Evolutionary conservation across 768 basidiomycete species (phyloP).

Genomic region (Melanogaster broomeanus): DNA sequence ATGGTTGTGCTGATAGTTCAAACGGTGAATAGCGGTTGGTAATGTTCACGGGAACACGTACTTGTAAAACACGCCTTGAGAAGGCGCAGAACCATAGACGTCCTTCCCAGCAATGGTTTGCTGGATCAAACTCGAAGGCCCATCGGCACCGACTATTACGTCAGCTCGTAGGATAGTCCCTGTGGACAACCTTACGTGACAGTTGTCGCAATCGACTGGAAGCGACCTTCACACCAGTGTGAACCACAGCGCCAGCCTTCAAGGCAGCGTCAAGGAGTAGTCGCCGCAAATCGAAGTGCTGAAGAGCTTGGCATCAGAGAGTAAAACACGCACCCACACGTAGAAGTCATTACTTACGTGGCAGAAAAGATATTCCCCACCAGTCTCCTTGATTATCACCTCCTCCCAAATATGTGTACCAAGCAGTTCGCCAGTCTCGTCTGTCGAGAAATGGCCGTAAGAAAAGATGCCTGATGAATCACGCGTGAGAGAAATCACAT

Average conservation of each 20-base stretch:
- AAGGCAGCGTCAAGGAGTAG: slow-evolving; percentile 49
- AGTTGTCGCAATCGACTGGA: slow-evolving; percentile 33
- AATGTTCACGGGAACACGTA: slow-evolving; percentile 18
- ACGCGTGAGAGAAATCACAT: slow-evolving; percentile 21
- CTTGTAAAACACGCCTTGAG: slow-evolving; percentile 46
- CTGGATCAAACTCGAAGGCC: slow-evolving; percentile 45
- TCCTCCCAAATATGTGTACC: slow-evolving; percentile 49
- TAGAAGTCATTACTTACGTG: slow-evolving; percentile 36
- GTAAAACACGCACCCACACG: neutral
- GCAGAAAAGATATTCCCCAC: slow-evolving; percentile 50
- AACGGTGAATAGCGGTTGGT: neutral
- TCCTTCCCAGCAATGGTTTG: slow-evolving; percentile 34
- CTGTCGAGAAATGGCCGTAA: slow-evolving; percentile 32
- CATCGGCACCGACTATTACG: slow-evolving; percentile 63
- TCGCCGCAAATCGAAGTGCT: slow-evolving; percentile 56
- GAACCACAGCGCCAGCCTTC: slow-evolving; percentile 49
- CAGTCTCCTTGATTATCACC: slow-evolving; percentile 47
- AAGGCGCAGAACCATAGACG: slow-evolving; percentile 27
- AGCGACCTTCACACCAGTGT: slow-evolving; percentile 42
- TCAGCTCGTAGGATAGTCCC: slow-evolving; percentile 50
- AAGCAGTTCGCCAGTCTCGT: slow-evolving; percentile 44
- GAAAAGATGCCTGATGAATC: slow-evolving; percentile 1
- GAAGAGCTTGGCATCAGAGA: slow-evolving; percentile 1
- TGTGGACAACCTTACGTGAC: slow-evolving; percentile 38
- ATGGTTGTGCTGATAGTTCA: slow-evolving; percentile 40